These are phyloP conservation scores for Sporisorium scitamineum DNA, from an alignment of 1,284 basidiomycete species.

Conservation along the genomic window DNA sequence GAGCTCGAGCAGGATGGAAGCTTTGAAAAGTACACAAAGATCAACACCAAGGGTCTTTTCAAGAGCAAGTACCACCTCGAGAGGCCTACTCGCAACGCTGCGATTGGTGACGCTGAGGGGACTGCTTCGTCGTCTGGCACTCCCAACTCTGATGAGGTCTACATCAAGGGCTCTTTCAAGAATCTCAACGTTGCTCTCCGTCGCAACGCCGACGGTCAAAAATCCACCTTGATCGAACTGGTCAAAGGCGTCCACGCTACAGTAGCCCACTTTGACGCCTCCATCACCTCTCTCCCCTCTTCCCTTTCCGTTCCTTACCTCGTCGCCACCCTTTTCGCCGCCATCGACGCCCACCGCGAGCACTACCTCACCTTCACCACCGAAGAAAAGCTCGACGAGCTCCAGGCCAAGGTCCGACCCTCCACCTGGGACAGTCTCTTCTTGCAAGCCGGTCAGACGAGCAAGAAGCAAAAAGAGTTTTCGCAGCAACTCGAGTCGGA, in stretches of 20 bases:
- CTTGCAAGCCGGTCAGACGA: conserved; percentile 43
- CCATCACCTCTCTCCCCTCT: conserved; percentile 17
- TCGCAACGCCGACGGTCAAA: conserved; percentile 32
- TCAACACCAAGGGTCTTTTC: conserved; percentile 45
- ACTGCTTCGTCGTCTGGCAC: conserved; percentile 5
- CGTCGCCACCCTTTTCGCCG: conserved; percentile 37
- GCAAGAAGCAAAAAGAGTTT: conserved; percentile 50
- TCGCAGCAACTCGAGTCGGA: conserved; percentile 43
- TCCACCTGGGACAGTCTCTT: conserved; percentile 51
- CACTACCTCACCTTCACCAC: conserved; percentile 74
- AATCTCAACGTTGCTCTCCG: conserved; percentile 31
- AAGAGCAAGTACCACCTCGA: conserved; percentile 50
- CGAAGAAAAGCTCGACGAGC: conserved; percentile 79
- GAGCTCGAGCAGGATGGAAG: conserved; percentile 28
- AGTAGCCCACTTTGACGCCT: conserved; percentile 39
- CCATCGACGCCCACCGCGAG: conserved; percentile 48
- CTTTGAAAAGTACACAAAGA: conserved; percentile 44
- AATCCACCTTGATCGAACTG: conserved; percentile 38
- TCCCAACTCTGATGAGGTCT: conserved; percentile 23
- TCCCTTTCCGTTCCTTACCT: conserved; percentile 29
- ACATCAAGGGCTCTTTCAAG: conserved; percentile 49
- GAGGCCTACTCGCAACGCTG: background rate
- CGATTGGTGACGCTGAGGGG: background rate
- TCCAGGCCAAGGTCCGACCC: conserved; percentile 69
- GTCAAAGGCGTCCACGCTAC: conserved; percentile 44